These are phyloP conservation scores for Datisca glomerata DNA, from an alignment of 306 rosid species.

Conservation along the genomic window DNA sequence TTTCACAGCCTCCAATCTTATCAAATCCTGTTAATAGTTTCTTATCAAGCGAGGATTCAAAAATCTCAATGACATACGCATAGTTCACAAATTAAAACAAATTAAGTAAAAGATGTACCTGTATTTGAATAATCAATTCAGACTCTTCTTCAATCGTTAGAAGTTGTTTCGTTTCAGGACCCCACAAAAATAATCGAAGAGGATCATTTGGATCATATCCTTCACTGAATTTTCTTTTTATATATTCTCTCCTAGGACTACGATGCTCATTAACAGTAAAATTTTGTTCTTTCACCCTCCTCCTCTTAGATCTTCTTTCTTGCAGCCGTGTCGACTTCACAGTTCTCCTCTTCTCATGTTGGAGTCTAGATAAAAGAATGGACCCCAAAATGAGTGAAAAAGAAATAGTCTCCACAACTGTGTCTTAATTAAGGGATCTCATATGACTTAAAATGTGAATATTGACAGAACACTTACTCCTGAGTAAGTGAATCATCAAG, in stretches of 20 bases:
- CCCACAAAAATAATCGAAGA: conserved; percentile 60
- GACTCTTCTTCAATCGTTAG: conserved; percentile 71
- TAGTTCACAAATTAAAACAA: background rate
- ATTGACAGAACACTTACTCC: conserved; percentile 38
- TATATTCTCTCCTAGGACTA: conserved; percentile 21
- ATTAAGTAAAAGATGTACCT: conserved; percentile 30
- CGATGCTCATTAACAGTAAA: conserved; percentile 22
- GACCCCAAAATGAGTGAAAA: conserved; percentile 20
- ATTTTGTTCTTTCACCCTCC: conserved; percentile 36
- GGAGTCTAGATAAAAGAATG: conserved; percentile 21
- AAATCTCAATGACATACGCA: conserved; percentile 4
- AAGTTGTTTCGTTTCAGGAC: conserved; percentile 70
- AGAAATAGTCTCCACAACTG: conserved; percentile 16
- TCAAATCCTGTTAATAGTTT: conserved; percentile 48
- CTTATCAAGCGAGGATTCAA: conserved; percentile 18
- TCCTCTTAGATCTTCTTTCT: conserved; percentile 60
- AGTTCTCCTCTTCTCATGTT: conserved; percentile 27
- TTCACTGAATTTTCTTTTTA: conserved; percentile 41
- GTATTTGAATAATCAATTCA: conserved; percentile 46
- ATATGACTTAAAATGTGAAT: conserved; percentile 5
- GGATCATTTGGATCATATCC: conserved; percentile 52
- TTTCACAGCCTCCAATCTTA: conserved; percentile 54
- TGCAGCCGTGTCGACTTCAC: conserved; percentile 55
- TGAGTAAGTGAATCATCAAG: conserved; percentile 24
- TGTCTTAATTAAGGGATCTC: conserved; percentile 2